Base-by-base conservation (phyloP, 2,329 filamentous ascomycete genomes). In the Sclerotinia borealis region DNA sequence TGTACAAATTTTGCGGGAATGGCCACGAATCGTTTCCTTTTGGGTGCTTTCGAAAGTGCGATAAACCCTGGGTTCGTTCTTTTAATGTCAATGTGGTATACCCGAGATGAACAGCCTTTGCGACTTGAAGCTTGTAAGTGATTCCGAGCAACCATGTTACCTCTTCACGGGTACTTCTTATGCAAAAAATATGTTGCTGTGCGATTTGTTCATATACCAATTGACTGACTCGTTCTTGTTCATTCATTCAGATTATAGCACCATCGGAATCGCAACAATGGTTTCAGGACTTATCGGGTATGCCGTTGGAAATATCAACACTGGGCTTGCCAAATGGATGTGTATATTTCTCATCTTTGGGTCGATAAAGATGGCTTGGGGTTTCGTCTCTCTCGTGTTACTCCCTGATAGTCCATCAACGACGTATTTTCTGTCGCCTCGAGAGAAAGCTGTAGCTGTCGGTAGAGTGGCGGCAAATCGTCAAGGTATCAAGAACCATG, bases 381-480 rank as follows among this genome's bases (percentile, higher is more conserved):
- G 36, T 0, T 22, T 78, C 3, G 54, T 77, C 3, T 79, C 81
- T 66, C 73, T 76, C 51, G 78, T 75, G 69, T 62, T 79, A 62
- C 72, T 84, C 22, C 81, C 81, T 0, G 80, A 82, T 69, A 79
- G 76, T 5, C 79, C 79, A 0, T 78, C 81, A 68, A 73, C 76
- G 50, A 78, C 81, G 6, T 27, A 8, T 6, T 58, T 58, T 3
- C 22, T 59, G 15, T 59, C 15, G 9, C n/a, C 48, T 34, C 25
- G 45, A 22, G 54, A 56, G 29, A 34, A 50, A 27, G 39, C n/a
- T 11, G 27, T 49, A 13, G 29, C 31, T 17, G 11, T 61, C 22
- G 27, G 36, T 25, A 59, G 54, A 11, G 31, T 64, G 5, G 45
- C 37, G 43, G 43, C 49, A 25, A 67, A 62, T 34, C 59, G 60